Percentiles rank a stretch among this genome's conserved stretches.
Conservation (phyloP, 768 basidiomycete genomes). For the Rhizopogon vulgaris region DNA sequence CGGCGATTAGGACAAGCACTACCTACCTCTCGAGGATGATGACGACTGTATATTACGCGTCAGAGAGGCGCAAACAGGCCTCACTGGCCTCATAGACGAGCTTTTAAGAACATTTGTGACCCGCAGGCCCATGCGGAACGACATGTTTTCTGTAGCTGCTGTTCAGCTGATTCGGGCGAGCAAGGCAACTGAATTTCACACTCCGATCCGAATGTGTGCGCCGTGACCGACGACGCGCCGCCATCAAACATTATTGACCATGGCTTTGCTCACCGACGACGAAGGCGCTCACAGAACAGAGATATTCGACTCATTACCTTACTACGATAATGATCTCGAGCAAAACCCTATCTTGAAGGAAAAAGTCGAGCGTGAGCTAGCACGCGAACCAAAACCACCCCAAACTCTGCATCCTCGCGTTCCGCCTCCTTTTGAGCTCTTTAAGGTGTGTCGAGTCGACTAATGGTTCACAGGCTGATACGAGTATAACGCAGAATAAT, state of each 20-base stretch:
- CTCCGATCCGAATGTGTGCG: slow-evolving; percentile 3
- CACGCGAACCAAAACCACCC: slow-evolving; percentile 59
- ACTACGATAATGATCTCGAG: slow-evolving; percentile 91
- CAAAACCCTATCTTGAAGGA: slow-evolving; percentile 62
- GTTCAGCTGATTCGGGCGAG: slow-evolving; percentile 12
- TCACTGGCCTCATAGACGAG: slow-evolving; percentile 29
- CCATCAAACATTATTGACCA: slow-evolving; percentile 7
- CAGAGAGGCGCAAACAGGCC: slow-evolving; percentile 17
- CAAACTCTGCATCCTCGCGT: slow-evolving; percentile 63
- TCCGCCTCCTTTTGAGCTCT: slow-evolving; percentile 58
- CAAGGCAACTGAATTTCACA: slow-evolving; percentile 1
- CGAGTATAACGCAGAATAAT: slow-evolving; percentile 41
- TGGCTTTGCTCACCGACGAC: slow-evolving; percentile 17
- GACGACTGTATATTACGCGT: slow-evolving; percentile 45
- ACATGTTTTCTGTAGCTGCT: slow-evolving; percentile 28
- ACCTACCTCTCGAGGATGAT: slow-evolving; percentile 42
- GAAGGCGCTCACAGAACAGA: slow-evolving; percentile 7
- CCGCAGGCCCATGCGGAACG: slow-evolving; percentile 38
- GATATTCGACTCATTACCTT: slow-evolving; percentile 84
- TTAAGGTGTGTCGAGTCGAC: slow-evolving; percentile 50
- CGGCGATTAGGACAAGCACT: background rate
- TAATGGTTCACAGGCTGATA: background rate
- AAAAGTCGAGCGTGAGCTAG: slow-evolving; percentile 73
- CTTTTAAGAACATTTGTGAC: slow-evolving; percentile 38
- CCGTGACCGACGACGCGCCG: background rate